A percentile compares a stretch with the other conserved stretches of the same genome.
phyloP scores from a whole-genome alignment of 2,329 filamentous ascomycete genomes.

The Teratosphaeria destructans region DNA sequence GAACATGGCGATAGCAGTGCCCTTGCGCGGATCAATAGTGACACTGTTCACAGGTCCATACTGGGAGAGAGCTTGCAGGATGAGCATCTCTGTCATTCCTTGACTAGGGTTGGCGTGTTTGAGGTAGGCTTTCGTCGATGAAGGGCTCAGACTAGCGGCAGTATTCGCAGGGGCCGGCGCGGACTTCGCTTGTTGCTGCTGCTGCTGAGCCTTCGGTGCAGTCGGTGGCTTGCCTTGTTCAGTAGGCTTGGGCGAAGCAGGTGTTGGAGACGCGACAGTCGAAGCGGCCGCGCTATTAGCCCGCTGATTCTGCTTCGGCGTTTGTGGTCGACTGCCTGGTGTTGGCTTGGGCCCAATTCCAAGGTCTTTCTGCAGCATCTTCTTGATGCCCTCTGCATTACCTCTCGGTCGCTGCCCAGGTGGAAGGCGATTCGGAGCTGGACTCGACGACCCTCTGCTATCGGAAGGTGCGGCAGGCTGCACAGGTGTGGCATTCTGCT shows the following conservation, averaged over 20 bases:
- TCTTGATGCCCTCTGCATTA: conserved; percentile 27
- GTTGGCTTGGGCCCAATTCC: conserved; percentile 39
- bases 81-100: conserved; percentile 72
- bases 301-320: conserved; percentile 3
- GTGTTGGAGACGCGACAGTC: conserved; percentile 8
- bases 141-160: conserved; percentile 18
- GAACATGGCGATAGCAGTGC: conserved; percentile 90
- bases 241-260: conserved; percentile 5
- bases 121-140: conserved; percentile 44
- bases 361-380: conserved; percentile 53
- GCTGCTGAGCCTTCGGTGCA: conserved; percentile 18
- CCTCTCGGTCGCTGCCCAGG: conserved; percentile 19
- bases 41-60: conserved; percentile 70
- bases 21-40: conserved; percentile 90
- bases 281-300: background rate
- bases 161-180: conserved; percentile 18
- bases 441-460: conserved; percentile 12
- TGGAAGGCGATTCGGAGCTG: conserved; percentile 11
- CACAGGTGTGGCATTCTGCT: conserved; percentile 29
- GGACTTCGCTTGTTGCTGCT: conserved; percentile 22
- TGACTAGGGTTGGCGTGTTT: conserved; percentile 67
- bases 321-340: conserved; percentile 2
- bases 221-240: conserved; percentile 9
- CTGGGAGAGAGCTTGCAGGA: conserved; percentile 61
- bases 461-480: conserved; percentile 25